A percentile compares a stretch with the other conserved stretches of the same genome.
These are phyloP conservation scores for Termitomyces titanicus DNA, from an alignment of 768 basidiomycete species.

Conservation along the genomic window DNA sequence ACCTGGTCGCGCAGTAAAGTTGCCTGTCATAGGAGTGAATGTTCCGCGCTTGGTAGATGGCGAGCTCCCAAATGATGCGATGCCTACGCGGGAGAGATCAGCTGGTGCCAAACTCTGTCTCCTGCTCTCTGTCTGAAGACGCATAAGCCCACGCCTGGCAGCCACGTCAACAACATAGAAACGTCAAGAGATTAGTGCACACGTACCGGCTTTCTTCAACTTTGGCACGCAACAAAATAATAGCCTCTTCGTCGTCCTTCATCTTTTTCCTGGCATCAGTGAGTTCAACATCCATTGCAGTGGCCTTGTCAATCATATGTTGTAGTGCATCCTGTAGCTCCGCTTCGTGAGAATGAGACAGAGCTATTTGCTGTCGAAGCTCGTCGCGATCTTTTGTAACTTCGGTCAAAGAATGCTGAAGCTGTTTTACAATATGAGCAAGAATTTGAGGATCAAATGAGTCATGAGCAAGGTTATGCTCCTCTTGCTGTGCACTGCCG, in stretches of 20 bases:
- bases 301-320: constrained; percentile 64
- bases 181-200: not conserved
- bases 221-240: constrained; percentile 71
- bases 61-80: constrained; percentile 10
- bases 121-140: constrained; percentile 74
- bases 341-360: constrained; percentile 51
- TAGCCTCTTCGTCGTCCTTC: constrained; percentile 75
- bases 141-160: constrained; percentile 78
- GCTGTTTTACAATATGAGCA: constrained; percentile 70
- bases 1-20: constrained; percentile 38
- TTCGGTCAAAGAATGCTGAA: constrained; percentile 61
- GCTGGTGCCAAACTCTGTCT: constrained; percentile 54
- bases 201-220: constrained; percentile 83
- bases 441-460: constrained; percentile 75
- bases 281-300: constrained; percentile 53
- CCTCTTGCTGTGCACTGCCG: constrained; percentile 11
- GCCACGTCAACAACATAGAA: constrained; percentile 1
- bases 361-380: constrained; percentile 47
- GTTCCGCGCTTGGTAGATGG: constrained; percentile 57
- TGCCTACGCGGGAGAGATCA: constrained; percentile 52
- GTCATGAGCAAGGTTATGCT: constrained; percentile 24
- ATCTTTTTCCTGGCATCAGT: constrained; percentile 45
- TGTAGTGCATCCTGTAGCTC: constrained; percentile 61
- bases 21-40: constrained; percentile 69
- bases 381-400: constrained; percentile 72